Conservation (phyloP, 768 basidiomycete genomes). For the Tulasnella sp. region DNA sequence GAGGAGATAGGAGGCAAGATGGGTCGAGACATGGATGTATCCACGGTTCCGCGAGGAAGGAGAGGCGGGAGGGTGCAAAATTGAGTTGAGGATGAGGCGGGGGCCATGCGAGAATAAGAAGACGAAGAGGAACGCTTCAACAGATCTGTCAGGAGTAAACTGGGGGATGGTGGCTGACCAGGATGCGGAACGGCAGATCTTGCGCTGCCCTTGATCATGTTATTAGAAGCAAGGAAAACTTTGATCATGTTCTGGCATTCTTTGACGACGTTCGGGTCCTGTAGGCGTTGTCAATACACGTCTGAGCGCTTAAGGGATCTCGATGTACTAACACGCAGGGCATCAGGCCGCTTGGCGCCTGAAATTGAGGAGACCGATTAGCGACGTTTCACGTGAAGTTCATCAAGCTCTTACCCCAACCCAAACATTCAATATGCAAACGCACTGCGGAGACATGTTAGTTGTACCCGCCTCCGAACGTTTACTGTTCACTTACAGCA, state of each 20-base stretch:
- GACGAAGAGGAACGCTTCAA: slow-evolving; percentile 1
- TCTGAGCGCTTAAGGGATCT: background rate
- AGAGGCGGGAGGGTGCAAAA: background rate
- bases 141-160: background rate
- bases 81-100: background rate
- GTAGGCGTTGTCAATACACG: background rate
- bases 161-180: slow-evolving; percentile 12
- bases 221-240: slow-evolving; percentile 13
- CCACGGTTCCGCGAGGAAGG: background rate
- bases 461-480: background rate
- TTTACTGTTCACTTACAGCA: slow-evolving; percentile 6
- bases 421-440: slow-evolving; percentile 14
- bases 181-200: slow-evolving; percentile 7
- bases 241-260: slow-evolving; percentile 12
- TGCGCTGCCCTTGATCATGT: slow-evolving; percentile 17
- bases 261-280: slow-evolving; percentile 11
- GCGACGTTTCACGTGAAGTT: no score
- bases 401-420: slow-evolving; percentile 8
- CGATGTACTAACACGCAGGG: slow-evolving; percentile 6
- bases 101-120: background rate
- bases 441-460: slow-evolving; percentile 7
- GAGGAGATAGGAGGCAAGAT: background rate
- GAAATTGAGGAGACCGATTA: background rate
- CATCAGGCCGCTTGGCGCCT: slow-evolving; percentile 16
- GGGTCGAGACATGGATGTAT: background rate